Evolutionary conservation across 169 alveolate genomes (phyloP), one percentile per base, ranked within the genome.

Genomic region (Plasmodium coatneyi): DNA sequence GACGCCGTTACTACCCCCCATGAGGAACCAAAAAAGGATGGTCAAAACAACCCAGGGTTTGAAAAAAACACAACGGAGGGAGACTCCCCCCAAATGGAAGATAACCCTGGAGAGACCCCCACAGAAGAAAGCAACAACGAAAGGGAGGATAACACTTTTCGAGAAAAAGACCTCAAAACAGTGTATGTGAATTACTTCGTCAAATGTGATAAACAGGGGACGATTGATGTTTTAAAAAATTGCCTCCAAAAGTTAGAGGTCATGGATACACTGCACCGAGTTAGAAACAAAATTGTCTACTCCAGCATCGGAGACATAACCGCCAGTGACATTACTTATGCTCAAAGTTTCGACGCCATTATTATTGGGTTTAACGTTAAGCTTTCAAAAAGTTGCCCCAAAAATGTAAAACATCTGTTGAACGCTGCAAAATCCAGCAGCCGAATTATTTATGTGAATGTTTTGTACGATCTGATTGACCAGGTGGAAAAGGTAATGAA

Each of bases 151-250:
- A 78, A 82, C 0, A 6, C 1, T 32, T 14, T 74, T 54, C 32
- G 14, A 32, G 43, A 60, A 36, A 76, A 76, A 0, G 49, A 39
- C 5, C 36, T 70, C 41, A 78, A 79, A 22, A 71, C 34, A 2
- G 72, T 89, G 14, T 89, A 89, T 74, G 80, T 70, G 22, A 89
- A 60, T 9, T 89, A 79, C 71, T 56, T 89, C 34, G n/a, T 89
- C 2, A 89, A 89, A 66, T 79, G 94, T 30, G 94, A 89, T 34
- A 89, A 89, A 36, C 94, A 89, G 41, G 94, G 94, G 3, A 89
- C 90, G 41, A 78, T 89, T 6, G 94, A 89, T 14, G 82, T 79
- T 60, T 89, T 89, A 32, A 89, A 79, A 52, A 78, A 52, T 79
- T 56, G 79, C 1, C 66, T 89, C 49, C 22, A 36, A 7, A 89